Base-by-base conservation (phyloP, 768 basidiomycete species). In the Infundibulicybe gibba region DNA sequence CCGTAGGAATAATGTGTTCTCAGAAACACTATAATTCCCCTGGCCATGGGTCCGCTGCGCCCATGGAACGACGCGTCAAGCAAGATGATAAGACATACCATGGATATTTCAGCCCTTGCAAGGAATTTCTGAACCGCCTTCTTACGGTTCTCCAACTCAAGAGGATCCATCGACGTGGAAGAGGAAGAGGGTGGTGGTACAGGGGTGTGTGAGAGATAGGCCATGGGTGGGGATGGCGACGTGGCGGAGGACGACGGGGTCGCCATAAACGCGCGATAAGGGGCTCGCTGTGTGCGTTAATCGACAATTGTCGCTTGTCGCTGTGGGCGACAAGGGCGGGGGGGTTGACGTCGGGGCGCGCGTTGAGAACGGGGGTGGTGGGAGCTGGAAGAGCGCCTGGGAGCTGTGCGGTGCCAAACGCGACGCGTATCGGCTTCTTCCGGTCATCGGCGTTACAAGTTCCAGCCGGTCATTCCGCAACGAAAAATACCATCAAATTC, bases 211-310 rank as follows among this genome's bases (percentile, higher is more conserved):
- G 75, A 74, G 48, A 80, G 70, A 71, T 78, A 86, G 61, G 77
- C 65, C 62, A 83, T 72, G 53, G 83, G 83, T 19, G 89, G 89
- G 42, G 89, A 91, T 58, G 85, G 82, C 49, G 88, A 89, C 61
- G 89, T 90, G 57, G 85, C 77, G 52, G 87, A 87, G 56, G 87
- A 90, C 51, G 85, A 80, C 48, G 89, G 85, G 33, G 87, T 84
- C 58, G 86, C 82, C 88, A 90, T 90, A 54, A 54, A 67, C 67
- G 70, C 70, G 71, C 64, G 70, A 49, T 45, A 52, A 39, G 32
- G 47, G 35, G 43, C 37, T 42, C 37, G 35, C 43, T 47, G 48
- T 51, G 33, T 25, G 38, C 51, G 54, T 50, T 54, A 57, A 46
- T 44, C 54, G 44, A 44, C 48, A 54, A 52, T 52, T 44, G 44